Evolutionary conservation across 2,329 filamentous ascomycete genomes (phyloP), one percentile per base, ranked within the genome.

Genomic region (Trichoderma gracile): DNA sequence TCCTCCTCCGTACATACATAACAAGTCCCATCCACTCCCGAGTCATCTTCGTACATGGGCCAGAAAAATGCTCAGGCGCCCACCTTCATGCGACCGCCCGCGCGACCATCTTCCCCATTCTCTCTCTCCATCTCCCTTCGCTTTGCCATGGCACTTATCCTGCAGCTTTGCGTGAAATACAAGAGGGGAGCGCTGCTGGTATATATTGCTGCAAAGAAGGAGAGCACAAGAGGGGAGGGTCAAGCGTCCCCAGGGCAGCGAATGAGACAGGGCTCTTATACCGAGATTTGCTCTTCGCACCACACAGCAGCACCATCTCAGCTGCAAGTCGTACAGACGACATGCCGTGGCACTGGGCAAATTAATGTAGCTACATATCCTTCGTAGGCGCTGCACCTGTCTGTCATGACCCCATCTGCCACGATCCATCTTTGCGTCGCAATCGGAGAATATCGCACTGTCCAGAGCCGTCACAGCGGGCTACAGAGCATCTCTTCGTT

Each of bases 151-250:
- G 10, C 40, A 49, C 42, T 15, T 54, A 10, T 33, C 9, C 27
- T 62, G 58, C 59, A 62, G n/a, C 33, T 62, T 40, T 62, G 49
- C 59, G 40, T 54, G 59, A 62, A 53, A 46, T 25, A 54, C 53
- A 15, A 30, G 23, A 33, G n/a, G 10, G 12, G 27, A 45, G 30
- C 6, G 9, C 10, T 14, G 12, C 12, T 38, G 7, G 25, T 27
- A 27, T 27, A 21, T 19, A 17, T 15, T 10, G 42, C 9, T 8
- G n/a, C 2, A 30, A 10, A 21, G n/a, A 46, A 12, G 21, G 12
- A 49, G 15, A 17, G 10, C n/a, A 30, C 19, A 17, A 38, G 21
- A 38, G 40, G 43, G 9, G 21, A 38, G 40, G 43, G 9, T 12
- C 53, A 7, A 38, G 47, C 25, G 21, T 25, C 25, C 7, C 17